These are phyloP conservation scores for Apophysomyces elegans DNA, from an alignment of 371 early-diverging fungal species.

Conservation along the genomic window DNA sequence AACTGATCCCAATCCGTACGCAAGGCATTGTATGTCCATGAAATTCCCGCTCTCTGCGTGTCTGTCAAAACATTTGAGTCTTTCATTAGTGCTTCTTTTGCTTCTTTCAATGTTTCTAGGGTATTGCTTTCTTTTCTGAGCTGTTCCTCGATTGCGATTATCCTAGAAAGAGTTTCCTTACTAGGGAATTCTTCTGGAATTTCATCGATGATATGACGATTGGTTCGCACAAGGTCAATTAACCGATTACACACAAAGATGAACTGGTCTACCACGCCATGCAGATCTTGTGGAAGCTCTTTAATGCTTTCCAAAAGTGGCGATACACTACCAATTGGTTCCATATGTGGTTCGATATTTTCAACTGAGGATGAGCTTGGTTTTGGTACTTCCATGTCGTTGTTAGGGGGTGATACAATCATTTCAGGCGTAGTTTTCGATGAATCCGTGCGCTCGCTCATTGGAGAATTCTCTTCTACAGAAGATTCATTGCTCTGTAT, in stretches of 20 bases:
- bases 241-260: neutral
- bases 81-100: neutral
- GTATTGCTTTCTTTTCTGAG: neutral
- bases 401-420: slow-evolving; percentile 10
- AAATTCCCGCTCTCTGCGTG: neutral
- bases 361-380: neutral
- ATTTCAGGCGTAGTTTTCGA: neutral
- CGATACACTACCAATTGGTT: neutral
- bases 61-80: neutral
- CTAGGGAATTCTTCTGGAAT: neutral
- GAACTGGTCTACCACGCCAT: neutral
- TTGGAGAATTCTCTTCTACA: neutral
- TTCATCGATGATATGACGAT: neutral
- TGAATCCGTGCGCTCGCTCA: neutral
- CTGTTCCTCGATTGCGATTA: neutral
- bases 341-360: neutral
- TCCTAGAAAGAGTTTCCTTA: neutral
- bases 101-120: neutral
- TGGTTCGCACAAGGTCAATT: neutral
- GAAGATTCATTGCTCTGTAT: neutral
- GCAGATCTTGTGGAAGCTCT: neutral
- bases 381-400: slow-evolving; percentile 3
- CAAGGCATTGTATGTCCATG: neutral
- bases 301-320: neutral
- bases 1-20: neutral